Conservation (phyloP, 208 protist species). For the Naegleria gruberi region DNA sequence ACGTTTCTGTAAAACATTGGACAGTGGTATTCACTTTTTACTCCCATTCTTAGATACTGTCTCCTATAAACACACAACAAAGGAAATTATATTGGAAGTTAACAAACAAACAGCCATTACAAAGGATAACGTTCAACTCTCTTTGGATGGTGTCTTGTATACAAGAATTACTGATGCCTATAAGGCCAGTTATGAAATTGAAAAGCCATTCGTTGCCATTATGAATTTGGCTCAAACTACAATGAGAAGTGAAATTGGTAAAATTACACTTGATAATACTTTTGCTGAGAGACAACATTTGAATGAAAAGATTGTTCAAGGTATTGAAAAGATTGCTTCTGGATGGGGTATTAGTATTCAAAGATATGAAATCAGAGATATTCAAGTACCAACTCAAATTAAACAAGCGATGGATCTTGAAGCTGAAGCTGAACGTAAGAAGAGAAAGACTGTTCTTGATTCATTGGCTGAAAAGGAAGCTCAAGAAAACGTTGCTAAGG, state of each 20-base stretch:
- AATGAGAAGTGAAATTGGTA: background rate
- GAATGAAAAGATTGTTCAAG: conserved; percentile 78
- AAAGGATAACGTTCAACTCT: background rate
- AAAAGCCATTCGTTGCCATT: background rate
- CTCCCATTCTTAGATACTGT: background rate
- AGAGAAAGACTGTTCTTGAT: conserved; percentile 83
- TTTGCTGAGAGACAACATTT: conserved; percentile 40
- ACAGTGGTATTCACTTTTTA: background rate
- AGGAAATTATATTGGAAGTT: background rate
- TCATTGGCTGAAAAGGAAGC: conserved; percentile 77
- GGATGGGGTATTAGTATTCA: conserved; percentile 90
- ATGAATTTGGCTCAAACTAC: background rate
- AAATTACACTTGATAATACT: background rate
- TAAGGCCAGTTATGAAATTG: background rate
- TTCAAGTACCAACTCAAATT: conserved; percentile 77
- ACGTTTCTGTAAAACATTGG: background rate
- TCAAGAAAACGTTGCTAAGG: conserved; percentile 75
- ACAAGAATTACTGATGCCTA: background rate
- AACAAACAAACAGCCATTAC: background rate
- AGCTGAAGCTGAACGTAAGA: conserved; percentile 85
- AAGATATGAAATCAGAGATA: conserved; percentile 91
- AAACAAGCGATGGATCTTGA: conserved; percentile 90
- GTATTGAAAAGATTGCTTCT: conserved; percentile 71
- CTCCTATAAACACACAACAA: background rate
- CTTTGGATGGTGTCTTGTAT: background rate